Conservation (phyloP, 257 asterid genomes). For the Thymus mandschuricus region DNA sequence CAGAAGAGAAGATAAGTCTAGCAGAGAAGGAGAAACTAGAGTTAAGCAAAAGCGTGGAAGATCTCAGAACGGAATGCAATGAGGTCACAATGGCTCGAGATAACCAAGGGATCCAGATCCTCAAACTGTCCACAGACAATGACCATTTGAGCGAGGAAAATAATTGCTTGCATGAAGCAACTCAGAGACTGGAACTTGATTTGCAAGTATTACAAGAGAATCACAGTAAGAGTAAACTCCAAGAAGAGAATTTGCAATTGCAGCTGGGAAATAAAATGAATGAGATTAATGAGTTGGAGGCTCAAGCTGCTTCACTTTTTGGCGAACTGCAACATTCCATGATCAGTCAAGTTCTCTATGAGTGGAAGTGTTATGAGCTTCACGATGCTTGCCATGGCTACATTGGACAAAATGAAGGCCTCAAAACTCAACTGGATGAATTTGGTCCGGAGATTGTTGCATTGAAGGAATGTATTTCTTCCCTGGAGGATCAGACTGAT, state of each 20-base stretch:
- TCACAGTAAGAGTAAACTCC: conserved; percentile 42
- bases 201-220: conserved; percentile 48
- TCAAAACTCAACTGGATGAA: conserved; percentile 58
- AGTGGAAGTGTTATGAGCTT: conserved; percentile 79
- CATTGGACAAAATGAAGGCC: conserved; percentile 56
- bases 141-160: conserved; percentile 50
- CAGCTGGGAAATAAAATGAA: conserved; percentile 53
- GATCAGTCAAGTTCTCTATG: conserved; percentile 59
- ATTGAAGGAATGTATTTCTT: conserved; percentile 64
- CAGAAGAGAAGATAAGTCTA: conserved; percentile 46
- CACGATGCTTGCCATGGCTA: conserved; percentile 47
- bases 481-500: conserved; percentile 65
- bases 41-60: conserved; percentile 46
- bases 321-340: conserved; percentile 63
- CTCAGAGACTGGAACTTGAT: conserved; percentile 43
- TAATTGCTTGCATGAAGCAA: conserved; percentile 42
- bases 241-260: conserved; percentile 47
- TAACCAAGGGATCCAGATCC: conserved; percentile 47
- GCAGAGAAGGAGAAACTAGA: conserved; percentile 49
- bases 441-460: conserved; percentile 65
- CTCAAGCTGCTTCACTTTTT: conserved; percentile 49
- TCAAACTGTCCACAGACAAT: conserved; percentile 45
- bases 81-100: conserved; percentile 41
- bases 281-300: conserved; percentile 64
- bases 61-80: conserved; percentile 39